These are phyloP conservation scores for Actinidia arguta DNA, from an alignment of 179 eudicot genomes.

Conservation along the genomic window DNA sequence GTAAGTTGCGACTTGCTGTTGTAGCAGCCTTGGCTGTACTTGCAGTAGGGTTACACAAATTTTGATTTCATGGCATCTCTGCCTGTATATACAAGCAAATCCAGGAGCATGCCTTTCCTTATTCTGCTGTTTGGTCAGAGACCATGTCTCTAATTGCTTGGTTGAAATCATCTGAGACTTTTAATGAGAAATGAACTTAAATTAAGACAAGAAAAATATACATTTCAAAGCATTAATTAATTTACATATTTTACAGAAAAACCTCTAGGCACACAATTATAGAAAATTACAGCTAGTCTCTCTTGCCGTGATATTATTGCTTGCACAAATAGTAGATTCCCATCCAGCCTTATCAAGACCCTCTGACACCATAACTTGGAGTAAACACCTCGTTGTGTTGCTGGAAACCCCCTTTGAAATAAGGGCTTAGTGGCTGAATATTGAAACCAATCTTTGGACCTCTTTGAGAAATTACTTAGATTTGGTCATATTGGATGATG, in stretches of 20 bases:
- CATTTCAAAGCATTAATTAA: neutral
- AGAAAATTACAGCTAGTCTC: constrained; percentile 11
- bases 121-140: neutral
- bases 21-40: neutral
- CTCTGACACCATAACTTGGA: neutral
- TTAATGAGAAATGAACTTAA: neutral
- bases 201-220: neutral
- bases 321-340: constrained; percentile 6
- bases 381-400: neutral
- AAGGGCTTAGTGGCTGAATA: constrained; percentile 14
- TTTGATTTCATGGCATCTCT: neutral
- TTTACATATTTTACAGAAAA: neutral
- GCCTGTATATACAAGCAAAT: neutral
- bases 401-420: neutral
- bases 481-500: constrained; percentile 20
- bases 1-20: neutral
- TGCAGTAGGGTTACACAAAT: neutral
- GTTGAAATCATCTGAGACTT: neutral
- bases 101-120: neutral
- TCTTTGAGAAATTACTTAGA: constrained; percentile 19
- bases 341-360: neutral
- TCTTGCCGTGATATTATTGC: neutral
- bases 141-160: neutral
- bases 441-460: constrained; percentile 20
- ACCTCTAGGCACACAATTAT: neutral